Evolutionary conservation across 495 filamentous ascomycete species (phyloP), one percentile per base, ranked within the genome.

Genomic region (Apiosordaria backusii): DNA sequence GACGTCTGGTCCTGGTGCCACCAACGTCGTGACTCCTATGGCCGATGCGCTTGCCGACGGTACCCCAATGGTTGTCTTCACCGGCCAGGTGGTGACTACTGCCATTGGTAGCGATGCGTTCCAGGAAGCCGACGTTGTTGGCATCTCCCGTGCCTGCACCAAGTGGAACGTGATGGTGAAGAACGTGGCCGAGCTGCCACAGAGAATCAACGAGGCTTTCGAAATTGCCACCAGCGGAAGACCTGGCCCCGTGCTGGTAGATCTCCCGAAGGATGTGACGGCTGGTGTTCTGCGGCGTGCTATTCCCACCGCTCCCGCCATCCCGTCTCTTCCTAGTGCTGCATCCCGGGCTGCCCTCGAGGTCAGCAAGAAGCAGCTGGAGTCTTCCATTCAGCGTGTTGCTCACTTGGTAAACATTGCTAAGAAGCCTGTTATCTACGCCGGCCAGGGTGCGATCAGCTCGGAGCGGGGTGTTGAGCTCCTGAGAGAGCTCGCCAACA

Each of bases 141-240:
- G 90, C 69, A 92, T 92, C 72, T 89, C 88, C 55, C 80, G 90
- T 68, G 82, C 90, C 26, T 92, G 90, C 78, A 92, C 90, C 60
- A 92, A 92, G 80, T 92, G 90, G 90, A 92, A 92, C 67, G 89
- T 92, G 40, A 91, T 92, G 90, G 86, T 91, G 58, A 91, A 90
- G 84, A 87, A 86, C 71, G 82, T 90, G 60, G 90, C 90, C 40
- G 90, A 92, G 74, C 76, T 92, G 54, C 90, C 90, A n/a, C 81
- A 87, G 54, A 80, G 90, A 55, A 92, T 92, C 70, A 92, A 92
- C 71, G 90, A 92, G 75, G 90, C 90, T n/a, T 92, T 92, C 73
- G 89, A 92, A 77, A 92, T 92, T 72, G 90, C 90, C 21, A 92
- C 88, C 40, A 87, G 86, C 63, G 90, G 90, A 29, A 80, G 90